phyloP scores from a whole-genome alignment of 768 basidiomycete species.

The Suillus subaureus region DNA sequence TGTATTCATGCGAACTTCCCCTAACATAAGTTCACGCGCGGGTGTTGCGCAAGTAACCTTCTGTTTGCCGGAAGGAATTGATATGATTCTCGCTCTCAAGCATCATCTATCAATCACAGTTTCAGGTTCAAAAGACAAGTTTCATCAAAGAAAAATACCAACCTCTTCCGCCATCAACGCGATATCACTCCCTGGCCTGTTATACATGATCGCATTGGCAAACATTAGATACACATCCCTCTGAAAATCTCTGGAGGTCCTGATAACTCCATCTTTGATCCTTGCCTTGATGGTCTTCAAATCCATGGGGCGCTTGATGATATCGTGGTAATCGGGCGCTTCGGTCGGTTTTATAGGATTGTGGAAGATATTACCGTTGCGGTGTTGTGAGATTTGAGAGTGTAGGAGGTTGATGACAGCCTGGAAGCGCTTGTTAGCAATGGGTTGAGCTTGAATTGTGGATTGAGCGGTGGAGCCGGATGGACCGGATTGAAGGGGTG shows the following conservation, averaged over 20 bases:
- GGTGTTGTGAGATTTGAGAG: constrained; percentile 80
- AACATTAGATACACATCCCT: constrained; percentile 93
- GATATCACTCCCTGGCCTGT: constrained; percentile 84
- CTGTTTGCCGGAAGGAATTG: constrained; percentile 72
- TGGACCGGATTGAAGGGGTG: constrained; percentile 16
- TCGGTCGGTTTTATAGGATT: constrained; percentile 87
- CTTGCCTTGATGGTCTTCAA: constrained; percentile 89
- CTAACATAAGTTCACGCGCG: constrained; percentile 22
- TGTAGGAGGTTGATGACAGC: constrained; percentile 81
- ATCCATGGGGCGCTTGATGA: constrained; percentile 95
- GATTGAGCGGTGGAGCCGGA: constrained; percentile 4
- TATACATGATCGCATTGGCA: constrained; percentile 98
- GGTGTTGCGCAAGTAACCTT: constrained; percentile 60
- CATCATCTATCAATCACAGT: constrained; percentile 60
- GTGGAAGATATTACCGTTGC: constrained; percentile 88
- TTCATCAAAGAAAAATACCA: constrained; percentile 30
- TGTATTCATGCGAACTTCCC: background rate
- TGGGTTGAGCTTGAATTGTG: constrained; percentile 4
- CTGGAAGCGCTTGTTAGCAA: constrained; percentile 72
- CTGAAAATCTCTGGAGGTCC: constrained; percentile 84
- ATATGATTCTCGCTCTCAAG: constrained; percentile 68
- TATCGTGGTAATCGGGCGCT: constrained; percentile 89
- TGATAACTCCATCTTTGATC: constrained; percentile 82
- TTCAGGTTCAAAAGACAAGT: background rate
- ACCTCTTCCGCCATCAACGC: constrained; percentile 91